Base-by-base conservation (phyloP, 306 rosid genomes). In the Prunus kanzakura region DNA sequence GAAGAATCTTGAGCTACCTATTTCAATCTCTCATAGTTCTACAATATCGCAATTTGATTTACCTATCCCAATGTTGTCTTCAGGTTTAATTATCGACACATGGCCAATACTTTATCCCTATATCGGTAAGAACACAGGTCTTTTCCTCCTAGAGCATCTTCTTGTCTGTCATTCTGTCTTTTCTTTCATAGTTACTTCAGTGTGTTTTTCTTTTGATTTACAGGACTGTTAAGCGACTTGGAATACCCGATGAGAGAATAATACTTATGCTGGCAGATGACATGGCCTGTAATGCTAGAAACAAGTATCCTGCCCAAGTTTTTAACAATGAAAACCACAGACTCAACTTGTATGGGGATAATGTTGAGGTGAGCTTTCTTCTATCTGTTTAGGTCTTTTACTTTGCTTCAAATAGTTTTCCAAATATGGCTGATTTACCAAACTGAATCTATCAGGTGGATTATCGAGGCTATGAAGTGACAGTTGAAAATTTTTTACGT, bases 241-340 rank as follows among this genome's bases (percentile, higher is more conserved):
- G 99, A 82, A 95, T 95, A 82, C 97, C 99, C 54, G 99, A 95
- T 76, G 99, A 92, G 87, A 90, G 99, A 85, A 92, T 95, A 83
- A 92, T 95, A 81, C 92, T 95, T 16, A 92, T 95, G 99, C 83
- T 92, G 74, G 99, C 97, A 49, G 99, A 95, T 87, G 99, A 95
- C 79, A 89, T 95, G 91, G 99, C 99, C 16, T 95, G 99, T 76
- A 95, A 95, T 92, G 82, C 99, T 46, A 86, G 99, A 76, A 95
- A 95, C 87, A 95, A 90, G 80, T 90, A 90, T 79, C 97, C 99
- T 77, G 97, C 97, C 51, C 95, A 95, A 83, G 97, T 92, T 82
- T 92, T 95, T 83, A 95, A 95, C 76, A 95, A 95, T 76, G 96
- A 95, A 85, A 95, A 95, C 82, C 99, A 95, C 81, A 87, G 77